Percentiles rank a stretch among this genome's conserved stretches.
These are phyloP conservation scores for Kickxella alabastrina DNA, from an alignment of 192 early-diverging fungal species.

Conservation along the genomic window DNA sequence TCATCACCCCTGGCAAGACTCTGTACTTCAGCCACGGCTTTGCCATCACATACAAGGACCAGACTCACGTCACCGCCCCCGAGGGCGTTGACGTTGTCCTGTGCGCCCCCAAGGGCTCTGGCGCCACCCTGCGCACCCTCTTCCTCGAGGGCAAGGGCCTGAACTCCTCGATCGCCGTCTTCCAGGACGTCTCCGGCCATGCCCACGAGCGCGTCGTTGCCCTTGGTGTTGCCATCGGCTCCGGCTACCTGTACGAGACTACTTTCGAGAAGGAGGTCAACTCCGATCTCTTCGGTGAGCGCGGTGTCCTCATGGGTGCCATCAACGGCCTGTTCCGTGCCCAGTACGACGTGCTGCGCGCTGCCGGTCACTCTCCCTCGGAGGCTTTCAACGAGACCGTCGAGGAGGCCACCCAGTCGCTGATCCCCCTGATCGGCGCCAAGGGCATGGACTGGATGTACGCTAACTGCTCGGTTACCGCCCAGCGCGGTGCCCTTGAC, in stretches of 20 bases:
- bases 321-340: slow-evolving; percentile 95
- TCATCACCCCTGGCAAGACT: slow-evolving; percentile 93
- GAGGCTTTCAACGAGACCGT: slow-evolving; percentile 99
- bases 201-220: slow-evolving; percentile 90
- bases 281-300: slow-evolving; percentile 95
- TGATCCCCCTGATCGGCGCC: slow-evolving; percentile 93
- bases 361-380: slow-evolving; percentile 91
- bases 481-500: slow-evolving; percentile 93
- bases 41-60: slow-evolving; percentile 86
- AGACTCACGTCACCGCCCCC: slow-evolving; percentile 87
- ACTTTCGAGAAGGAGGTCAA: slow-evolving; percentile 96
- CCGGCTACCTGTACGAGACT: slow-evolving; percentile 96
- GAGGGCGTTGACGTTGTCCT: slow-evolving; percentile 93
- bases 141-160: slow-evolving; percentile 97
- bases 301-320: slow-evolving; percentile 96
- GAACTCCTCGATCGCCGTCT: slow-evolving; percentile 95
- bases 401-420: slow-evolving; percentile 97
- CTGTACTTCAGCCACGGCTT: slow-evolving; percentile 99
- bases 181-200: slow-evolving; percentile 89
- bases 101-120: slow-evolving; percentile 95
- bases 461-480: slow-evolving; percentile 95
- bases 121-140: slow-evolving; percentile 89
- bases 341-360: slow-evolving; percentile 94
- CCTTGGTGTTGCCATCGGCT: slow-evolving; percentile 90
- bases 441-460: slow-evolving; percentile 99